Percentiles rank a stretch among this genome's conserved stretches.
Evolutionary conservation across 352 stramenopile genomes (phyloP).

Genomic region (Pythium biforme): DNA sequence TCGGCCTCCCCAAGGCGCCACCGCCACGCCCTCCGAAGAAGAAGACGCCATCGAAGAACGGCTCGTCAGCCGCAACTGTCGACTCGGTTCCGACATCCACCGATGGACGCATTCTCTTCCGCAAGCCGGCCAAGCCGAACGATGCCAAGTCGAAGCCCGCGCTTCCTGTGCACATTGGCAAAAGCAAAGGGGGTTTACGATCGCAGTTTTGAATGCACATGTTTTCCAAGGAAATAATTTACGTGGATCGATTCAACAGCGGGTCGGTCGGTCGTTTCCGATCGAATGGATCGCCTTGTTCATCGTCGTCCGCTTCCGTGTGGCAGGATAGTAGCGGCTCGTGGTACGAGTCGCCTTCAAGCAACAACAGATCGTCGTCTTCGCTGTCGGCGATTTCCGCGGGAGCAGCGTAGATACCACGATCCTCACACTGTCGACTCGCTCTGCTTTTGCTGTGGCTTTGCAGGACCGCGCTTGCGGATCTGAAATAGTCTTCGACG

Average conservation of each 20-base stretch:
- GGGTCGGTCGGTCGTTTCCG: not conserved
- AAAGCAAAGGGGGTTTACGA: constrained; percentile 75
- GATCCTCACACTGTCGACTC: not conserved
- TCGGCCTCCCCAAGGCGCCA: constrained; percentile 61
- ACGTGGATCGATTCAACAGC: not conserved
- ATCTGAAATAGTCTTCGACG: constrained; percentile 9
- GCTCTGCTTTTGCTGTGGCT: not conserved
- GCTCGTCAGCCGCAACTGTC: not conserved
- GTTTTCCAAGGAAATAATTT: constrained; percentile 1
- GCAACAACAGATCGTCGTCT: not conserved
- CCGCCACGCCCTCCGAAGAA: constrained; percentile 21
- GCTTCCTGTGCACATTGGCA: constrained; percentile 78
- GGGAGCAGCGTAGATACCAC: not conserved
- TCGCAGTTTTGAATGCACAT: constrained; percentile 74
- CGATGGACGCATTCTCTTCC: constrained; percentile 70
- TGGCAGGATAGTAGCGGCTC: constrained; percentile 13
- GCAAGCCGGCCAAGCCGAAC: constrained; percentile 45
- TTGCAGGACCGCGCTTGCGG: not conserved
- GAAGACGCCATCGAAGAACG: constrained; percentile 23
- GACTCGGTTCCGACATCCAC: constrained; percentile 17
- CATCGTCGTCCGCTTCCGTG: not conserved
- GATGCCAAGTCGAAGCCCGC: constrained; percentile 37
- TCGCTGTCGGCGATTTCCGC: constrained; percentile 1
- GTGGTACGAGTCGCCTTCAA: constrained; percentile 6
- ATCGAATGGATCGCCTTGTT: not conserved